Percentiles rank a stretch among this genome's conserved stretches.
Evolutionary conservation across 768 basidiomycete species (phyloP).

Genomic region (Tylopilus felleus): DNA sequence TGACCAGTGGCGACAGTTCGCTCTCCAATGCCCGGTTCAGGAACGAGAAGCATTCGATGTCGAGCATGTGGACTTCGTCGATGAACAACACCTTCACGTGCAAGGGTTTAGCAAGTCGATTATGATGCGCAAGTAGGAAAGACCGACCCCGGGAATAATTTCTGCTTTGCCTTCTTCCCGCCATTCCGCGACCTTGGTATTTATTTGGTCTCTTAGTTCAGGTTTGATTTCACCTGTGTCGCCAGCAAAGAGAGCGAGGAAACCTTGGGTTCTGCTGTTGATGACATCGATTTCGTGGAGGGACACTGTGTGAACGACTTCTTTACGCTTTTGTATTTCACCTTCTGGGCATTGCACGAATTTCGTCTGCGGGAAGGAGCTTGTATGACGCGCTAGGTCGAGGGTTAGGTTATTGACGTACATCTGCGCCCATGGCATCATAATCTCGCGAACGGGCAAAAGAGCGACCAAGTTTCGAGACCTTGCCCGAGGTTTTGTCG

Average conservation of each 20-base stretch:
- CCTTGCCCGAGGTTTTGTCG: constrained; percentile 96
- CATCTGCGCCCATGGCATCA: constrained; percentile 99
- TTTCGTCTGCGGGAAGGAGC: constrained; percentile 65
- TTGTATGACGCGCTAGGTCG: neutral
- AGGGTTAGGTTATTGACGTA: constrained; percentile 38
- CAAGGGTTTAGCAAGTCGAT: neutral
- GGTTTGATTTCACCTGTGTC: constrained; percentile 99
- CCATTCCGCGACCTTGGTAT: constrained; percentile 96
- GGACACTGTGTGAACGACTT: constrained; percentile 95
- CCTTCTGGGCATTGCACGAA: constrained; percentile 98
- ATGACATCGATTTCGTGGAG: constrained; percentile 99
- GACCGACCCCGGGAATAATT: constrained; percentile 88
- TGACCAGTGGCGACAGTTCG: constrained; percentile 90
- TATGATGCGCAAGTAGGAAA: neutral
- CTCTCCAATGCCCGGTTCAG: constrained; percentile 94
- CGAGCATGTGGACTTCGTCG: constrained; percentile 99
- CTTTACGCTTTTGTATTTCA: constrained; percentile 96
- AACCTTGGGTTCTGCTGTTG: constrained; percentile 97
- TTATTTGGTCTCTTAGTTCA: constrained; percentile 93
- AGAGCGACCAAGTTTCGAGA: constrained; percentile 92
- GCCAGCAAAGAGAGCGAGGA: constrained; percentile 90
- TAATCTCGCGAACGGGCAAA: constrained; percentile 98
- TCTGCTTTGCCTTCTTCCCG: constrained; percentile 98
- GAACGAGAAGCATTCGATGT: constrained; percentile 99
- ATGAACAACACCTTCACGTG: constrained; percentile 84